These are phyloP conservation scores for Cladophialophora immunda DNA, from an alignment of 2,329 filamentous ascomycete species.

Conservation along the genomic window DNA sequence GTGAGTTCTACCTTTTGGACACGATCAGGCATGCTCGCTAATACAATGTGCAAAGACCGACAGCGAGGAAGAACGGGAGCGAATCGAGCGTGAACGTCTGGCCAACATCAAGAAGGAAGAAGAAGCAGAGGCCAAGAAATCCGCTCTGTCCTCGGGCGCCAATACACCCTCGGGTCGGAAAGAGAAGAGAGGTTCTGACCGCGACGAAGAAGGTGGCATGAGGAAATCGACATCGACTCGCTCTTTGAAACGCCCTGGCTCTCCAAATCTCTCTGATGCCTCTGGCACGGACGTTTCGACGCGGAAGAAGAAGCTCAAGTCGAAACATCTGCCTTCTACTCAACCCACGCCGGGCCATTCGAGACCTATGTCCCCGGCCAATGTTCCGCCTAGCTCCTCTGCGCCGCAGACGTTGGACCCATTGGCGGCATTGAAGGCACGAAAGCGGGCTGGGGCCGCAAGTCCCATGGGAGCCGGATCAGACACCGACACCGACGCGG, in stretches of 20 bases:
- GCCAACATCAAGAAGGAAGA: slow-evolving; percentile 60
- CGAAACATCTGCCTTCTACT: slow-evolving; percentile 65
- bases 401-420: slow-evolving; percentile 28
- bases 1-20: slow-evolving; percentile 51
- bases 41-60: slow-evolving; percentile 36
- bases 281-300: slow-evolving; percentile 84
- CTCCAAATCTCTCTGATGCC: slow-evolving; percentile 86
- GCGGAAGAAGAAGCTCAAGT: slow-evolving; percentile 74
- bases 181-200: slow-evolving; percentile 55
- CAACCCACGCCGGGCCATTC: slow-evolving; percentile 56
- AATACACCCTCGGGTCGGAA: slow-evolving; percentile 70
- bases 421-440: slow-evolving; percentile 19
- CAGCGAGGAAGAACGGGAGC: slow-evolving; percentile 65
- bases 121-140: slow-evolving; percentile 59
- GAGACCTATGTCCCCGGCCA: slow-evolving; percentile 39
- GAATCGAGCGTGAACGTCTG: slow-evolving; percentile 65
- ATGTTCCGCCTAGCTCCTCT: slow-evolving; percentile 29
- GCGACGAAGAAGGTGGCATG: slow-evolving; percentile 41
- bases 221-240: slow-evolving; percentile 62
- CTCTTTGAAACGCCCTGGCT: slow-evolving; percentile 82
- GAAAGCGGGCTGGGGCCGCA: slow-evolving; percentile 24
- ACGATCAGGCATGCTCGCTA: slow-evolving; percentile 37
- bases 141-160: slow-evolving; percentile 69
- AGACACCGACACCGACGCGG: slow-evolving; percentile 39
- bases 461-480: slow-evolving; percentile 29